These are phyloP conservation scores for Colletotrichum sidae DNA, from an alignment of 2,329 filamentous ascomycete genomes.

Conservation along the genomic window DNA sequence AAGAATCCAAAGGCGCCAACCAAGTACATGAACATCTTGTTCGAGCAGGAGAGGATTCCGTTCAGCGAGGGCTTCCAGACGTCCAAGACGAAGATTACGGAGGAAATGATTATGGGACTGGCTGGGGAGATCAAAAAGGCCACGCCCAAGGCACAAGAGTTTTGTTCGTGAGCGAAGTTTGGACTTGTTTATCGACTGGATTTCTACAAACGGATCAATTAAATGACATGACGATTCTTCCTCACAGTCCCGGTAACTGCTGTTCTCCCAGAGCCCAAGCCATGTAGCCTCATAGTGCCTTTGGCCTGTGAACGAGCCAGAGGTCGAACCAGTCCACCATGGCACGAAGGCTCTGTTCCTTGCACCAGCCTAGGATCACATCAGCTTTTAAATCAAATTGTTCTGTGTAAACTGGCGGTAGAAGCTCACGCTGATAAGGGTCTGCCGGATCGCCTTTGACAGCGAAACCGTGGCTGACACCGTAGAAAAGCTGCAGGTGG, in stretches of 20 bases:
- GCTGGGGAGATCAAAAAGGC: too few relatives aligned
- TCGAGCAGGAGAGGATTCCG: conserved; percentile 13
- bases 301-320: conserved; percentile 39
- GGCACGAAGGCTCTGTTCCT: conserved; percentile 44
- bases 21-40: conserved; percentile 7
- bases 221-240: rapidly evolving
- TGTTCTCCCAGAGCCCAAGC: too few relatives aligned
- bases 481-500: conserved; percentile 72
- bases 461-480: conserved; percentile 73
- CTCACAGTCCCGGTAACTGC: background rate
- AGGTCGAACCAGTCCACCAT: conserved; percentile 46
- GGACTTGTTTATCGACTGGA: too few relatives aligned
- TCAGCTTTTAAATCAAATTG: conserved; percentile 17
- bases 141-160: too few relatives aligned
- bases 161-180: too few relatives aligned
- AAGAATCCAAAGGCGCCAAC: conserved; percentile 14
- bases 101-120: background rate
- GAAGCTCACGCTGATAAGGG: conserved; percentile 29
- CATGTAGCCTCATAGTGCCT: background rate
- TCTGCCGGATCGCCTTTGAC: conserved; percentile 64
- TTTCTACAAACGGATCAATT: too few relatives aligned
- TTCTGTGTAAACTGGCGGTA: conserved; percentile 50
- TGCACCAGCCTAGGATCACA: conserved; percentile 43
- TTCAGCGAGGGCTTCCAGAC: conserved; percentile 13
- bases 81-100: background rate